Base-by-base conservation (phyloP, 2,329 filamentous ascomycete species). In the Xenoacremonium recifei region DNA sequence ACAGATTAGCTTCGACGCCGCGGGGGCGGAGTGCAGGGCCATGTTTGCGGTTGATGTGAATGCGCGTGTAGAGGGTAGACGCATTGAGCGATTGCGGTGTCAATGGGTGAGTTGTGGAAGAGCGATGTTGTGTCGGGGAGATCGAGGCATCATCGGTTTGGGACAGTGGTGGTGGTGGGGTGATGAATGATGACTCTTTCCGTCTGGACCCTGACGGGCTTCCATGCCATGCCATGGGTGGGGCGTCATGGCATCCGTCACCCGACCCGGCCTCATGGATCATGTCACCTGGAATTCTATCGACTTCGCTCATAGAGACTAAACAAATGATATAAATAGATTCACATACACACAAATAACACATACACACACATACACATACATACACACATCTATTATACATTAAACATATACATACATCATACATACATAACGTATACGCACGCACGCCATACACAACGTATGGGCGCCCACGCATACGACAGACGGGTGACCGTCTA, bases 381-480 rank as follows among this genome's bases (percentile, higher is more conserved):
- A 27, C 13, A 9, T 9, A 27, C 7, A 27, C 13, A 27, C 13
- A 27, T 27, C 7, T 27, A 27, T 13, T 9, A 9, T 9, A 27
- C 23, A 27, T 27, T 27, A 27, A 27, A 27, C n/a, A 27, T 13
- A 27, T 27, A 30, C 44, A 46, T 49, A 56, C 42, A 46, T 19
- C 46, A 39, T 39, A 48, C 37, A 49, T 36, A 46, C 43, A 50
- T 54, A 46, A 47, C 44, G 50, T 42, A 51, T 42, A 48, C 37
- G 42, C 37, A 51, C 49, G 55, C 53, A 49, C 42, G 53, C 49
- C 48, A 52, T 44, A 54, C 51, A 54, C 39, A 49, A 40, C 30
- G 38, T 49, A 45, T 43, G 49, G 25, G 31, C n/a, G 13, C 36
- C 10, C 10, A 37, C 35, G 20, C 23, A 27, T 27, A 27, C 23